Conservation (phyloP, 129 eudicot genomes). For the Ambrosia artemisiifolia region DNA sequence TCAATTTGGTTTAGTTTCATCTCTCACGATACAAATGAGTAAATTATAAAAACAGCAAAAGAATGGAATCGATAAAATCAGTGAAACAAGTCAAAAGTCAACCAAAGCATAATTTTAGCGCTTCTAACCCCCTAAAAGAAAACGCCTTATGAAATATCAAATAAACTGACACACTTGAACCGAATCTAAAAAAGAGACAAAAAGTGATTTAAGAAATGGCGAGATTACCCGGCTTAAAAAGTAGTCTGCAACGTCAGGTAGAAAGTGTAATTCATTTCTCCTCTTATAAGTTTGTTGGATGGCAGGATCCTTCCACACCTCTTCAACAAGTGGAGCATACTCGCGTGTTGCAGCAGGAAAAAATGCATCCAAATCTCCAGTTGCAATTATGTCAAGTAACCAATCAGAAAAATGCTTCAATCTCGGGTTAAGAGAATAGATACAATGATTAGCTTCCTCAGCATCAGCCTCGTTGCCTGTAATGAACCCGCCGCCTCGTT, state of each 20-base stretch:
- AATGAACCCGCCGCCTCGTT: background rate
- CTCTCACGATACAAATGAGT: background rate
- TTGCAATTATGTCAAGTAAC: constrained; percentile 94
- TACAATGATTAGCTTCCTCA: constrained; percentile 41
- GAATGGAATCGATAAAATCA: background rate
- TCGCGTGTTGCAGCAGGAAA: constrained; percentile 99
- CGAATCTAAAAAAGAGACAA: background rate
- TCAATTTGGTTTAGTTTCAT: background rate
- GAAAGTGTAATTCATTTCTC: constrained; percentile 80
- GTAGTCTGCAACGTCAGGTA: constrained; percentile 95
- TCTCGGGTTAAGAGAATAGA: constrained; percentile 74
- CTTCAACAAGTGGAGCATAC: constrained; percentile 95
- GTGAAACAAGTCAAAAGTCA: background rate
- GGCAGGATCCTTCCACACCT: constrained; percentile 97
- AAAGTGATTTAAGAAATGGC: background rate
- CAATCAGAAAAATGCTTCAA: constrained; percentile 93
- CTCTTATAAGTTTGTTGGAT: constrained; percentile 86
- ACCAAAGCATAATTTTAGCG: background rate
- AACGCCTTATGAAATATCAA: too few relatives aligned
- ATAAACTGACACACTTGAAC: background rate
- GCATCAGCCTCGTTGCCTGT: constrained; percentile 51
- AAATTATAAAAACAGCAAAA: background rate
- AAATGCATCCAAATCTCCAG: constrained; percentile 95
- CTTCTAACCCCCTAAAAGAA: background rate
- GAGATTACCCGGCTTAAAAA: constrained; percentile 79